These are phyloP conservation scores for Coemansia sp. DNA, from an alignment of 192 early-diverging fungal genomes.

Conservation along the genomic window DNA sequence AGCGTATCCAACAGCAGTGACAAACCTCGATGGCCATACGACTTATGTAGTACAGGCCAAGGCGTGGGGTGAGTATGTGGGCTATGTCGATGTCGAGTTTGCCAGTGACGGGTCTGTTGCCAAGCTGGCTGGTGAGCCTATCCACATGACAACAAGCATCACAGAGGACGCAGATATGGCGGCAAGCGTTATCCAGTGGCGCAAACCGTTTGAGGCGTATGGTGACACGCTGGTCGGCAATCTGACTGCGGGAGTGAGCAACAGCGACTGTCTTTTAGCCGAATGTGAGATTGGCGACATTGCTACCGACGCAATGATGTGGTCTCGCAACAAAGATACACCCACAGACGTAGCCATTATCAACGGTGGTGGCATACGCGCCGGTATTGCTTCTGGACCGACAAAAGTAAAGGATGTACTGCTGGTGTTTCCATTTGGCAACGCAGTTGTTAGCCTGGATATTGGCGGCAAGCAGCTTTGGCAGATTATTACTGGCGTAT, in stretches of 20 bases:
- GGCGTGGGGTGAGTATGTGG: conserved; percentile 64
- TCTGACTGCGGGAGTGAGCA: conserved; percentile 40
- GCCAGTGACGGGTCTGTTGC: conserved; percentile 55
- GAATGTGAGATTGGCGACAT: conserved; percentile 68
- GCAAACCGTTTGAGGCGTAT: conserved; percentile 56
- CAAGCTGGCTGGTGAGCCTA: conserved; percentile 56
- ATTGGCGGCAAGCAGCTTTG: conserved; percentile 58
- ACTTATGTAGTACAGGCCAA: conserved; percentile 71
- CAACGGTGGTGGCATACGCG: conserved; percentile 67
- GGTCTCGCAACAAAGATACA: conserved; percentile 19
- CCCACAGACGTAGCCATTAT: conserved; percentile 55
- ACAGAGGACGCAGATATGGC: conserved; percentile 50
- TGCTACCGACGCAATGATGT: conserved; percentile 63
- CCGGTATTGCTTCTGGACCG: conserved; percentile 54
- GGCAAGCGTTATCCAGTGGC: conserved; percentile 54
- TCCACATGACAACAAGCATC: conserved; percentile 59
- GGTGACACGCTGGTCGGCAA: conserved; percentile 53
- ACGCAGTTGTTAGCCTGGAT: conserved; percentile 50
- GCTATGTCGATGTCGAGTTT: conserved; percentile 60
- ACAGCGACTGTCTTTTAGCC: conserved; percentile 42
- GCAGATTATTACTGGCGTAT: conserved; percentile 55
- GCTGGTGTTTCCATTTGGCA: conserved; percentile 63
- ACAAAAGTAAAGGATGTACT: conserved; percentile 58
- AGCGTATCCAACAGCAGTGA: conserved; percentile 65
- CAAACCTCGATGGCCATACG: conserved; percentile 58